phyloP scores from a whole-genome alignment of 257 asterid genomes.

The Solanum etuberosum region DNA sequence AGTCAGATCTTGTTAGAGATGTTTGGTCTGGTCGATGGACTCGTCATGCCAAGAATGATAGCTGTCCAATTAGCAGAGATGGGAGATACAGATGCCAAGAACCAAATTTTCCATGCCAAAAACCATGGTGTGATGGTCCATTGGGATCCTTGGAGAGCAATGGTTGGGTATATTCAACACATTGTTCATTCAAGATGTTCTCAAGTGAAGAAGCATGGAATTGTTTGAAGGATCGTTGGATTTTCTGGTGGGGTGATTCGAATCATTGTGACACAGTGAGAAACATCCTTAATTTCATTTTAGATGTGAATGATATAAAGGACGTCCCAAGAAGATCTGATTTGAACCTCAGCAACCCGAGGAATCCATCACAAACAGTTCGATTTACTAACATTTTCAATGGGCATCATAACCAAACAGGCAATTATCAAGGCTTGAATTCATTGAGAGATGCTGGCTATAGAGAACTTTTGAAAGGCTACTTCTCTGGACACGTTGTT shows the following conservation, averaged over 20 bases:
- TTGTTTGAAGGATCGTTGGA: slow-evolving; percentile 57
- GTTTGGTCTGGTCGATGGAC: slow-evolving; percentile 96
- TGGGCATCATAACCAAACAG: slow-evolving; percentile 55
- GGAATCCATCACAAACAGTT: slow-evolving; percentile 44
- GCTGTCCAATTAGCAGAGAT: slow-evolving; percentile 48
- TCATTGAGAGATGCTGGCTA: slow-evolving; percentile 45
- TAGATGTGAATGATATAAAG: slow-evolving; percentile 34
- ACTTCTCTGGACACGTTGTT: slow-evolving; percentile 37
- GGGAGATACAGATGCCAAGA: slow-evolving; percentile 83
- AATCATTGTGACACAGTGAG: slow-evolving; percentile 87
- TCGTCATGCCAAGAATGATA: slow-evolving; percentile 61
- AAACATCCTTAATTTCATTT: slow-evolving; percentile 54
- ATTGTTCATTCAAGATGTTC: slow-evolving; percentile 77
- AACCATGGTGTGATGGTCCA: slow-evolving; percentile 77
- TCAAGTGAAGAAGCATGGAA: slow-evolving; percentile 48
- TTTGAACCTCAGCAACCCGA: slow-evolving; percentile 67
- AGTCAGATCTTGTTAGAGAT: slow-evolving; percentile 39
- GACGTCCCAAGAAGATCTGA: slow-evolving; percentile 62
- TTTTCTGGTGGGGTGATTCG: slow-evolving; percentile 98
- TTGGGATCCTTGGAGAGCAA: slow-evolving; percentile 70
- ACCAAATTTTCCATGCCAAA: slow-evolving; percentile 44
- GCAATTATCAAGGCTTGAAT: slow-evolving; percentile 67
- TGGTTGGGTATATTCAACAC: slow-evolving; percentile 90
- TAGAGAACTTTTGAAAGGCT: slow-evolving; percentile 33
- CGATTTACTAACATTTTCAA: slow-evolving; percentile 81